phyloP scores from a whole-genome alignment of 257 asterid species.

The Lycium ferocissimum region DNA sequence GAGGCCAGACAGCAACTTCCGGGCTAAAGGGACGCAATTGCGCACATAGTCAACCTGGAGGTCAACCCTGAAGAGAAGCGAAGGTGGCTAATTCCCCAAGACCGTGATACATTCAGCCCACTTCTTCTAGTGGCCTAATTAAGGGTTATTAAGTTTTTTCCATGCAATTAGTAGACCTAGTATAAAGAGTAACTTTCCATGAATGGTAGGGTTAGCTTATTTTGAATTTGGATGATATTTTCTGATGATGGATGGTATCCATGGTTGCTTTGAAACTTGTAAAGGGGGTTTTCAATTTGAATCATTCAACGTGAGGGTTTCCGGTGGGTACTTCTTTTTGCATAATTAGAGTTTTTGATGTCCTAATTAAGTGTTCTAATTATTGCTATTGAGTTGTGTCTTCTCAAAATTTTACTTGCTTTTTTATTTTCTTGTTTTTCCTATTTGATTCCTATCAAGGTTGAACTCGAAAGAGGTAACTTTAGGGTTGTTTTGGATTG shows the following conservation, averaged over 20 bases:
- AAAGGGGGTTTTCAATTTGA: background rate
- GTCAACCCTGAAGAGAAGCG: background rate
- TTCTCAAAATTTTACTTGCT: background rate
- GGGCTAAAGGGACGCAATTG: background rate
- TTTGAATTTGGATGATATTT: background rate
- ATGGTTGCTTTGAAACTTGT: background rate
- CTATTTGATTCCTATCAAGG: background rate
- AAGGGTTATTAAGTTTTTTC: background rate
- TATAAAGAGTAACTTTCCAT: background rate
- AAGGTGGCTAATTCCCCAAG: background rate
- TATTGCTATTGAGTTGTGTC: background rate
- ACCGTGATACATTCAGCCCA: background rate
- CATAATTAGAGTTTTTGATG: background rate
- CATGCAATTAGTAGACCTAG: background rate
- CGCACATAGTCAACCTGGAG: background rate
- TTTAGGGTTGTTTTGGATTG: background rate
- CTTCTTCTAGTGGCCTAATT: background rate
- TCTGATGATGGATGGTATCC: background rate
- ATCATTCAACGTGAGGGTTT: background rate
- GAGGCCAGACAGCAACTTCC: background rate
- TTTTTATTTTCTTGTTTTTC: background rate
- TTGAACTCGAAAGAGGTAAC: background rate
- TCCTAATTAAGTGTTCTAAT: background rate
- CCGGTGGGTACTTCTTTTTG: background rate
- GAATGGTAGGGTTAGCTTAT: background rate